A percentile compares a stretch with the other conserved stretches of the same genome.
Conservation (phyloP, 2,329 filamentous ascomycete species). For the Chaetomium sp. region DNA sequence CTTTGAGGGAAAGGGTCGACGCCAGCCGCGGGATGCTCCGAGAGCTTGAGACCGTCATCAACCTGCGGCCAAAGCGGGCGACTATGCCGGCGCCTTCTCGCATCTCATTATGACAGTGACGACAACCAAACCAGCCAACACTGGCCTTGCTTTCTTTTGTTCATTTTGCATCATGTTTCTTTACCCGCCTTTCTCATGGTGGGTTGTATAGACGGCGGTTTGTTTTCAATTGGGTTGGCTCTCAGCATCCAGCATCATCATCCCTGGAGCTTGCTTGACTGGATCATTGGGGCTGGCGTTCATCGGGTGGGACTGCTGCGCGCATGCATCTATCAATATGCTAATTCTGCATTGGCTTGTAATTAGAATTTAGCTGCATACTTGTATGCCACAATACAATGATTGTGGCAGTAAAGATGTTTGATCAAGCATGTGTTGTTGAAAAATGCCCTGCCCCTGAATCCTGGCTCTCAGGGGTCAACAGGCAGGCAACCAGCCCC, state of each 20-base stretch:
- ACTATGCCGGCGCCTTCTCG: constrained; percentile 41
- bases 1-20: constrained; percentile 72
- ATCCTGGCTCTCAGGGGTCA: neutral
- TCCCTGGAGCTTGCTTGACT: constrained; percentile 9
- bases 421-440: neutral
- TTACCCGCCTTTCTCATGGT: constrained; percentile 7
- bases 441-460: neutral
- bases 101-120: constrained; percentile 47
- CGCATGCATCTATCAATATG: constrained; percentile 4
- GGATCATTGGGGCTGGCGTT: constrained; percentile 22
- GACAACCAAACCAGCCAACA: constrained; percentile 29
- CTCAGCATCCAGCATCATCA: constrained; percentile 12
- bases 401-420: neutral
- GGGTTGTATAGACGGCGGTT: constrained; percentile 24
- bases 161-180: constrained; percentile 21
- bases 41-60: constrained; percentile 89
- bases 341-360: constrained; percentile 22
- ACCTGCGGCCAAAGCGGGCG: constrained; percentile 48
- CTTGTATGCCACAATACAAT: neutral
- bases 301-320: constrained; percentile 17
- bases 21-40: constrained; percentile 87
- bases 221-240: constrained; percentile 14
- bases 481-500: constrained; percentile 10
- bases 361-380: constrained; percentile 29
- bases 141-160: constrained; percentile 26